These are phyloP conservation scores for Tetradesmus lagerheimii DNA, from an alignment of 139 green algal genomes.

Conservation along the genomic window DNA sequence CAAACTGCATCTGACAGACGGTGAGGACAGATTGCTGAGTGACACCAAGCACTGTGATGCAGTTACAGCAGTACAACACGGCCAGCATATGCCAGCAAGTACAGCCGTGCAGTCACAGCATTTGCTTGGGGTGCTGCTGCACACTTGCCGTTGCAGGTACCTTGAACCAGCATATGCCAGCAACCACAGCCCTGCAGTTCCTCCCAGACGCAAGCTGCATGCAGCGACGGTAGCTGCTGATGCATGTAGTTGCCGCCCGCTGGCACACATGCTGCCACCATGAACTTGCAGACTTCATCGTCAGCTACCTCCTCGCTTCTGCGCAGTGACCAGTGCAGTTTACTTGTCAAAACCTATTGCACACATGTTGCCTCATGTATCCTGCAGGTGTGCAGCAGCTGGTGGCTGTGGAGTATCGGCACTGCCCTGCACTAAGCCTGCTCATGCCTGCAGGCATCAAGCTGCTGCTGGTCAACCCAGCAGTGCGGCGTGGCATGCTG, in stretches of 20 bases:
- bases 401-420: constrained; percentile 63
- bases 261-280: background rate
- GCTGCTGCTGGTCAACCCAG: constrained; percentile 65
- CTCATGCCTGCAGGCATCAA: constrained; percentile 51
- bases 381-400: constrained; percentile 60
- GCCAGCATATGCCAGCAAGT: background rate
- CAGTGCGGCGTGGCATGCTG: constrained; percentile 69
- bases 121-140: constrained; percentile 6
- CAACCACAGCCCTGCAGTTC: no score
- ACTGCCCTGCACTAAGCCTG: constrained; percentile 40
- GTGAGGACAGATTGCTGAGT: constrained; percentile 53
- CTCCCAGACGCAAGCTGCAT: no score
- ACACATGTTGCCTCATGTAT: background rate
- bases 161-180: background rate
- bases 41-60: no score
- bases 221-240: background rate
- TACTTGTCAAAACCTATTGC: no score
- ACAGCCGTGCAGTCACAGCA: background rate
- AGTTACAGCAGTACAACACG: background rate
- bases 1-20: constrained; percentile 82
- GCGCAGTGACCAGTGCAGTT: no score
- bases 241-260: background rate
- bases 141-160: constrained; percentile 60
- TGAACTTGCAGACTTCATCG: no score
- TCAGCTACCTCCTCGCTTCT: no score